Conservation (phyloP, 306 rosid species). For the Castanea crenata region DNA sequence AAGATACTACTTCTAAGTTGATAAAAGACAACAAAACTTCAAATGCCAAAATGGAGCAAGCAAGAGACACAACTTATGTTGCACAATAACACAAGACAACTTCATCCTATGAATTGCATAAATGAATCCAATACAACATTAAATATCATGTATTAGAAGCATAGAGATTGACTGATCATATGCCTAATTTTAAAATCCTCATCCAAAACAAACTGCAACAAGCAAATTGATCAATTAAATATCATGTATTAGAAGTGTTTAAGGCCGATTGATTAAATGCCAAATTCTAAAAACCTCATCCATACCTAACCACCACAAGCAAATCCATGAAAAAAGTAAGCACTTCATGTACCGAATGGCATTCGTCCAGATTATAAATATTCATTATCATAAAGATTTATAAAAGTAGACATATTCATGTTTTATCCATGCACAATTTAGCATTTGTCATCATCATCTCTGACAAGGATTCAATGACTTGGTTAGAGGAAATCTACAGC, state of each 20-base stretch:
- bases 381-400: background rate
- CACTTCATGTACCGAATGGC: background rate
- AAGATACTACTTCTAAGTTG: background rate
- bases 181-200: background rate
- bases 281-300: background rate
- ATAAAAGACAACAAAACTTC: slow-evolving; percentile 11
- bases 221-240: background rate
- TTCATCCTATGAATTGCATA: background rate
- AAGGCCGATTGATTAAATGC: background rate
- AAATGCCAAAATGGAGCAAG: slow-evolving; percentile 13
- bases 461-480: background rate
- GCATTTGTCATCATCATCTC: background rate
- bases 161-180: slow-evolving; percentile 3
- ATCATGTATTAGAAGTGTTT: background rate
- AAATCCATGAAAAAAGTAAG: background rate
- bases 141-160: background rate
- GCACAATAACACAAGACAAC: background rate
- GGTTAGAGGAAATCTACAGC: background rate
- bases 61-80: background rate
- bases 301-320: background rate
- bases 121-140: slow-evolving; percentile 1
- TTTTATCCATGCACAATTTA: background rate
- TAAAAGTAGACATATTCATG: background rate
- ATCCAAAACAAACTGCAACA: slow-evolving; percentile 7
- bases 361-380: background rate